Evolutionary conservation across 73 alveolate genomes (phyloP), one percentile per base, ranked within the genome.

Genomic region (Durusdinium trenchii): DNA sequence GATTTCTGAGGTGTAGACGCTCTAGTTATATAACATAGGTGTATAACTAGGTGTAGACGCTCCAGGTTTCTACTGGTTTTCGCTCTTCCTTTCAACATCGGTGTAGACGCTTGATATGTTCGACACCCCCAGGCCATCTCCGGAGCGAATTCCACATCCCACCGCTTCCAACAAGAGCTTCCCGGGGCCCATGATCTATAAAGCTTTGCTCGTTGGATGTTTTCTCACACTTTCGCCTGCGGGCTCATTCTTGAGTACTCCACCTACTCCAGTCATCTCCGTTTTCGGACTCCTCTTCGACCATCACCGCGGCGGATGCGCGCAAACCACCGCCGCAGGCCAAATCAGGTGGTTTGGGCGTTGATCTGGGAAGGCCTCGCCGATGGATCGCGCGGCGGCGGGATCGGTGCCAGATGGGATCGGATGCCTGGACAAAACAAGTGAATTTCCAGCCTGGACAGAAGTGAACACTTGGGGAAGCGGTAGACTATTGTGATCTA

Each of bases 261-360:
- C n/a, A n/a, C n/a, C n/a, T n/a, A n/a, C n/a, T n/a, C n/a, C n/a
- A n/a, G n/a, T n/a, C n/a, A n/a, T n/a, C n/a, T n/a, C n/a, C n/a
- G n/a, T n/a, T n/a, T n/a, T n/a, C n/a, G n/a, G n/a, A n/a, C n/a
- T n/a, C n/a, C n/a, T n/a, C n/a, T n/a, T n/a, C n/a, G n/a, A n/a
- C n/a, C n/a, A n/a, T n/a, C n/a, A n/a, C n/a, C n/a, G 28, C 20
- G 64, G 64, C 64, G 64, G 28, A 20, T 12, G 20, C 28, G 64
- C 28, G 20, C 20, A 9, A 54, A 54, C 28, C 9, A 9, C 20
- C 64, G 64, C 28, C 64, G 64, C 94, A 84, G 94, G 94, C 73
- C 9, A 84, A 51, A 40, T 61, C 94, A n/a, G 94, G 94, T 3
- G 94, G 94, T 38, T 75, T 84, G 30, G 94, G 94, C 36, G 94